Base-by-base conservation (phyloP, 2,329 filamentous ascomycete species). In the Microdochium trichocladiopsis region DNA sequence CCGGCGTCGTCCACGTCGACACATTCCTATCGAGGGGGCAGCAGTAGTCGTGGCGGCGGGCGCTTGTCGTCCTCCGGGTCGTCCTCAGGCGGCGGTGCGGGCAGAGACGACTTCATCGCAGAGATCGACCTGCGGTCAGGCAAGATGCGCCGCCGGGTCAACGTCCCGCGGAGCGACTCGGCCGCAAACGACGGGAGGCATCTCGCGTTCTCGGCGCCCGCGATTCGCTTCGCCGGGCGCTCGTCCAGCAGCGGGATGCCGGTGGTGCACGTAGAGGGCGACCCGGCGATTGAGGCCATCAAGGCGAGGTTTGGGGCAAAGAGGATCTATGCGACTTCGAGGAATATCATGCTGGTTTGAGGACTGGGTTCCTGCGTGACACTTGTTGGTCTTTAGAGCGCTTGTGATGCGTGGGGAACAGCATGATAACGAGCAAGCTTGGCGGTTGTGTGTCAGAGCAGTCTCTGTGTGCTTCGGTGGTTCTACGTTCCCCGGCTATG, bases 41-140 rank as follows among this genome's bases (percentile, higher is more conserved):
- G 36, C 36, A 41, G 36, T 18, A 11, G n/a, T 18, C 10, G 36
- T 18, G 36, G 36, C 36, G n/a, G 36, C 36, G n/a, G 36, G 8
- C 36, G 36, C n/a, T 41, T 18, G 36, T 11, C 36, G 10, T 11
- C 36, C 10, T 11, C n/a, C 11, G 10, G 11, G 10, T 18, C 36
- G 6, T 41, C 36, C 11, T 41, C 36, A 16, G 6, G 11, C 36
- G 10, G 5, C 11, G 6, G 8, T 16, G n/a, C 36, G 10, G 28
- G 28, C 8, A 57, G 33, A 23, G 57, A 60, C n/a, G 58, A 60
- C 45, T 61, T 63, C 50, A 58, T 63, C 47, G 61, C 60, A 5
- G 61, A 63, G 47, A 53, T 63, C n/a, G 59, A 61, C 36, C 50
- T 62, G 6, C 56, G 60, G 22, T 57, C 56, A 16, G 61, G 61